These are phyloP conservation scores for Penicillium lividum DNA, from an alignment of 495 filamentous ascomycete genomes.

Conservation along the genomic window DNA sequence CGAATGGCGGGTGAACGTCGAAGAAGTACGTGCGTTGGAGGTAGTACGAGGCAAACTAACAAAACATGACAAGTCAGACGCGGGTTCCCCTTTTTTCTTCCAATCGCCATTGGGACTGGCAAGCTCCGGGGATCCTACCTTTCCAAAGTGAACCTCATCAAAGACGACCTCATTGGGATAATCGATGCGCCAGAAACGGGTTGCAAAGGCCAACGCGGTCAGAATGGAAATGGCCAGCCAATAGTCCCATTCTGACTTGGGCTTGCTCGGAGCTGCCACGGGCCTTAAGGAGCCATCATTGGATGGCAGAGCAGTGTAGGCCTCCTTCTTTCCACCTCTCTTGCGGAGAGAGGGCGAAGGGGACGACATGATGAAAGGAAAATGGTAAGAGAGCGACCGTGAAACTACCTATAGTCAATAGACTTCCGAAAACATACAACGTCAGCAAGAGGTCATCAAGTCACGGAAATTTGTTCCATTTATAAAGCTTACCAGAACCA, in stretches of 20 bases:
- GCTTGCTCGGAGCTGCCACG: conserved; percentile 26
- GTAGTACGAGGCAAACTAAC: conserved; percentile 93
- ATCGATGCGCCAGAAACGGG: conserved; percentile 90
- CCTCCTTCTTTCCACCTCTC: conserved; percentile 52
- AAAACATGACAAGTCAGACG: conserved; percentile 20
- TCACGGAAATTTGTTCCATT: not conserved
- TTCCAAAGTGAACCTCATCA: conserved; percentile 99
- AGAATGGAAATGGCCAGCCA: conserved; percentile 76
- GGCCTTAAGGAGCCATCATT: conserved; percentile 31
- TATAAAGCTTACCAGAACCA: conserved; percentile 27
- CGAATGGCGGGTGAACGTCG: conserved; percentile 98
- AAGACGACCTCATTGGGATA: conserved; percentile 98
- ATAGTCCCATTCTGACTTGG: conserved; percentile 74
- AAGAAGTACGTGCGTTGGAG: conserved; percentile 99
- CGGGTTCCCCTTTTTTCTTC: conserved; percentile 13
- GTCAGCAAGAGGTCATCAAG: conserved; percentile 13
- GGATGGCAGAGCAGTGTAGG: conserved; percentile 30
- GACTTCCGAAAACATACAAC: conserved; percentile 21
- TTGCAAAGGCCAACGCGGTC: conserved; percentile 82
- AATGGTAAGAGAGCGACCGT: conserved; percentile 33
- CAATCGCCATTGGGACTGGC: not conserved
- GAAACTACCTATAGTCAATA: conserved; percentile 41
- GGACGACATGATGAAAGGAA: conserved; percentile 37
- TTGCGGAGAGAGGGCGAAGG: conserved; percentile 51
- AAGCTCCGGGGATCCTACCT: conserved; percentile 58